Evolutionary conservation across 768 basidiomycete species (phyloP).

Genomic region (Panellus pusillus): DNA sequence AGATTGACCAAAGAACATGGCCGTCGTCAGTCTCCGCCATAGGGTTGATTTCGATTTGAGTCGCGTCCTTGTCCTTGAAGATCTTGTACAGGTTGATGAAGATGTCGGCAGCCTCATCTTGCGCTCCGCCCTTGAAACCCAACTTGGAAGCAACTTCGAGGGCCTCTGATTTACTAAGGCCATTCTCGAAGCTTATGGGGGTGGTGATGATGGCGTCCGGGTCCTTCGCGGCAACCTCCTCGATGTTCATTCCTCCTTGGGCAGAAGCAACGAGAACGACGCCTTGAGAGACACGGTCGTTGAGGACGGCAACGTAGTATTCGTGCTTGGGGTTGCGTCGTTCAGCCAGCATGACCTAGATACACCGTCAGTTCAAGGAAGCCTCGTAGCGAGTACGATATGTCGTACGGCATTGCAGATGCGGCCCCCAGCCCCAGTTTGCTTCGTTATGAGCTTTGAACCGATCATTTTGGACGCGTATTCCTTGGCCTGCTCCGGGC

Average conservation of each 20-base stretch:
- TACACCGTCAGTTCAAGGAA: background rate
- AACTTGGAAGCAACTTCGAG: constrained; percentile 83
- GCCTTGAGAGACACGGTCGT: constrained; percentile 86
- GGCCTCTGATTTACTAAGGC: constrained; percentile 72
- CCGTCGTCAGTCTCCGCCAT: constrained; percentile 92
- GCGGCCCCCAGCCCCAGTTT: constrained; percentile 90
- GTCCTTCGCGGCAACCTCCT: constrained; percentile 96
- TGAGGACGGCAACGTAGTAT: constrained; percentile 96
- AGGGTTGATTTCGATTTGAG: constrained; percentile 99
- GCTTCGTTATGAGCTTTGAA: constrained; percentile 94
- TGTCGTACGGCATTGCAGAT: constrained; percentile 88
- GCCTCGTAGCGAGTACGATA: background rate
- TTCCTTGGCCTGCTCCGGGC: constrained; percentile 86
- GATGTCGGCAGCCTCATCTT: constrained; percentile 86
- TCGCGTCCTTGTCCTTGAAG: constrained; percentile 99
- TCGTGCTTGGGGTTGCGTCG: constrained; percentile 91
- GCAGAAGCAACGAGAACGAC: constrained; percentile 92
- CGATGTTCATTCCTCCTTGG: constrained; percentile 99
- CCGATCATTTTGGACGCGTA: constrained; percentile 93
- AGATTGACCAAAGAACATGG: constrained; percentile 81
- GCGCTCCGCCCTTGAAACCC: constrained; percentile 78
- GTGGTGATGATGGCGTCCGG: constrained; percentile 95
- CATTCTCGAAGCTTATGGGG: constrained; percentile 82
- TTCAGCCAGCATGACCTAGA: constrained; percentile 96
- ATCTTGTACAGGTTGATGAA: constrained; percentile 94